Conservation (phyloP, 176 grass and related monocot species). For the Chrysopogon serrulatus region DNA sequence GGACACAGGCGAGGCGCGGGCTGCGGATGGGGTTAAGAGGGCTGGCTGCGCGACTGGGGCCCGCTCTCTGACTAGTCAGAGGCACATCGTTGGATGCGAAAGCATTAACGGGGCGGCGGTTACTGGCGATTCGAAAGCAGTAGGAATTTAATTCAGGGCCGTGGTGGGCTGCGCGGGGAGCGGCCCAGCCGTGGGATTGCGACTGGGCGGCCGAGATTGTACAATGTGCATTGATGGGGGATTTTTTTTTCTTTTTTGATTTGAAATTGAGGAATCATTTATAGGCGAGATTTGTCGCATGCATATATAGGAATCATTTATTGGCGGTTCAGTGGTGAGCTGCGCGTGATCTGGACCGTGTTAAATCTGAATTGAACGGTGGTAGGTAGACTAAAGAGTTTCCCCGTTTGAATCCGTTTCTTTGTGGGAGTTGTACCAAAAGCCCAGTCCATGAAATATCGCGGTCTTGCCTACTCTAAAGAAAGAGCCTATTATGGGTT, state of each 20-base stretch:
- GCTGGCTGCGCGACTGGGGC: neutral
- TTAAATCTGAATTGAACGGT: neutral
- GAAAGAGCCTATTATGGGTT: neutral
- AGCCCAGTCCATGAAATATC: neutral
- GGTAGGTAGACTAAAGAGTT: neutral
- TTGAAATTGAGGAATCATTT: neutral
- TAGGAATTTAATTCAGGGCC: neutral
- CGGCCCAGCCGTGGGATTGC: neutral
- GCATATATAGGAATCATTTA: neutral
- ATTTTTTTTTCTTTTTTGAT: neutral
- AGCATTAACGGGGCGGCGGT: conserved; percentile 1
- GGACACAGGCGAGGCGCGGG: neutral
- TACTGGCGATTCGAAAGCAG: conserved; percentile 4
- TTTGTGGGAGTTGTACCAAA: neutral
- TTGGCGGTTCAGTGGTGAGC: neutral
- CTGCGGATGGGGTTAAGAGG: conserved; percentile 19
- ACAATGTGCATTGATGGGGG: neutral
- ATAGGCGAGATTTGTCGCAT: neutral
- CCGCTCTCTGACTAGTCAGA: conserved; percentile 15
- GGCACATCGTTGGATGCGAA: conserved; percentile 12
- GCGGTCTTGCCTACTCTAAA: neutral
- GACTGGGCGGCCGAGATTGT: neutral
- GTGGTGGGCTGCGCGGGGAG: neutral
- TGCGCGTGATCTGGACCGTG: conserved; percentile 25
- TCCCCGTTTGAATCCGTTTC: neutral